Evolutionary conservation across 441 rosid species (phyloP).

Genomic region (Aquilaria agallochum): DNA sequence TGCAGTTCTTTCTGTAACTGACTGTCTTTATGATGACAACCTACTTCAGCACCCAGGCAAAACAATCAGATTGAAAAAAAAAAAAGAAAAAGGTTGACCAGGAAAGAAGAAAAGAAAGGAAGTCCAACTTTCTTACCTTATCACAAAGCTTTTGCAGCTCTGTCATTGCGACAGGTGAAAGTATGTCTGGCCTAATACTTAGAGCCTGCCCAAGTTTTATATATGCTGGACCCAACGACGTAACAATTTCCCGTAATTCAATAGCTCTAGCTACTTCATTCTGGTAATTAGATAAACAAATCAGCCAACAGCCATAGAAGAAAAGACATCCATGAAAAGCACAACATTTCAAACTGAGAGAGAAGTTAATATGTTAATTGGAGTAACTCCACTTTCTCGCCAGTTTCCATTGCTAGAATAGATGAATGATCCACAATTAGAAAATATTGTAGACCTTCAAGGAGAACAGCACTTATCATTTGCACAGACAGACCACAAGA

Average conservation of each 20-base stretch:
- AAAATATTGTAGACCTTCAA: no score
- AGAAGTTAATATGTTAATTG: no score
- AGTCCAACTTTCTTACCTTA: constrained; percentile 49
- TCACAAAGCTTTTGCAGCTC: constrained; percentile 99
- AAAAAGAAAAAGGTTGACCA: constrained; percentile 2
- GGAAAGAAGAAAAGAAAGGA: constrained; percentile 5
- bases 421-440: no score
- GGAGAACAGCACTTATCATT: no score
- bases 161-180: constrained; percentile 88
- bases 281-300: constrained; percentile 32
- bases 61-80: not conserved
- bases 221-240: constrained; percentile 97
- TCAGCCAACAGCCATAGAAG: not conserved
- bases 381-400: no score
- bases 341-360: no score
- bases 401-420: no score
- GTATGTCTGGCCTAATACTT: constrained; percentile 95
- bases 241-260: constrained; percentile 92
- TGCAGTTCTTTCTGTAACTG: not conserved
- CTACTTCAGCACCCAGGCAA: not conserved
- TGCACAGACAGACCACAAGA: no score
- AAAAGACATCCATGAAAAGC: no score
- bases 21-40: not conserved
- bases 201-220: constrained; percentile 98
- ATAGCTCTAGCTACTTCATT: constrained; percentile 97